Conservation (phyloP, 108 stramenopile species). For the Mediolabrus comicus region DNA sequence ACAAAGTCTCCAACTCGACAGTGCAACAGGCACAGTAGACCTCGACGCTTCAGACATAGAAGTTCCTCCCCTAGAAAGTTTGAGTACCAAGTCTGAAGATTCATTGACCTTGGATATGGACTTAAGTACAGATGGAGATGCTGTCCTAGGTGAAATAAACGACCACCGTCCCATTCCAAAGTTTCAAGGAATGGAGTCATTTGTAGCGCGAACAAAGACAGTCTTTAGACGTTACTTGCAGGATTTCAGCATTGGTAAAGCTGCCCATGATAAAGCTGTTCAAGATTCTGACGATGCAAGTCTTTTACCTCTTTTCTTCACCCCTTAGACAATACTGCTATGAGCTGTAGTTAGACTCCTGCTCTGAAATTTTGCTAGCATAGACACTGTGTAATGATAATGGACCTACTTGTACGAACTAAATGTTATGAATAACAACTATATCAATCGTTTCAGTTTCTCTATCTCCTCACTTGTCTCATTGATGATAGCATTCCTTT, state of each 20-base stretch:
- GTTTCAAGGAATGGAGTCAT: no score
- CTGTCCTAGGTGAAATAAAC: no score
- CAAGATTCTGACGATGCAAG: background rate
- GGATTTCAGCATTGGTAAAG: no score
- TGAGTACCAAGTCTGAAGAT: background rate
- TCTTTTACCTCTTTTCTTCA: background rate
- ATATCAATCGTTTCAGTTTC: slow-evolving; percentile 15
- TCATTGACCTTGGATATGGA: background rate
- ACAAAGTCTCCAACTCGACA: slow-evolving; percentile 13
- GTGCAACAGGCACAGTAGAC: no score
- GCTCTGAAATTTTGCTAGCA: background rate
- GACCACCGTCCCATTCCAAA: no score
- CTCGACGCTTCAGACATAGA: background rate
- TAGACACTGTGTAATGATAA: background rate
- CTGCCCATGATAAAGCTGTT: background rate
- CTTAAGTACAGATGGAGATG: no score
- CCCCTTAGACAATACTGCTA: background rate
- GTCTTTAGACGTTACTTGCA: no score
- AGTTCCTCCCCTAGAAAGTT: no score
- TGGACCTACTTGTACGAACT: background rate
- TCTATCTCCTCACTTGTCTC: slow-evolving; percentile 22
- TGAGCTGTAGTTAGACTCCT: no score
- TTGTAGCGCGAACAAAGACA: no score
- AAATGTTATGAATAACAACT: background rate
- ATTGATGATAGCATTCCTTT: slow-evolving; percentile 13